Base-by-base conservation (phyloP, 495 filamentous ascomycete genomes). In the Neurospora sp. region DNA sequence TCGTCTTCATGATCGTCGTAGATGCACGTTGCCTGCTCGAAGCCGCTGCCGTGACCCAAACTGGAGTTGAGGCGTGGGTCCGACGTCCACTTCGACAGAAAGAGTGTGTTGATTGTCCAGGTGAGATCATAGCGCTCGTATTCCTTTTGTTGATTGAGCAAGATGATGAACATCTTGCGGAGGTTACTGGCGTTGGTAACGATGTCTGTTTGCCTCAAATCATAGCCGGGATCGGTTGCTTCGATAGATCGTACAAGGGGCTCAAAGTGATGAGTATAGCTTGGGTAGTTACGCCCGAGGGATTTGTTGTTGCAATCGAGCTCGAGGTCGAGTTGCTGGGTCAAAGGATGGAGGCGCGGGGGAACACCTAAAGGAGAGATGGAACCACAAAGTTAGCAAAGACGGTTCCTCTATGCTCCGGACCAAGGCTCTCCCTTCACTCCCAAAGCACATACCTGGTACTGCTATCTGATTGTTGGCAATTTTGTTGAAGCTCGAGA, bases 401-500 rank as follows among this genome's bases (percentile, higher is more conserved):
- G 35, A 12, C 27, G 3, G 5, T 31, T n/a, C 16, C 7, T 73
- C 6, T 68, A 18, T 48, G 4, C 69, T 53, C 70, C 44, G 3
- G 39, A 6, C 46, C 40, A n/a, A 10, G 18, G 35, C 37, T 41
- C 12, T n/a, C 14, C 14, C 18, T 14, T 18, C 18, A 20, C 8
- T 16, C 22, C 16, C 1, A 61, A n/a, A 11, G 10, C 11, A 75
- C 71, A 5, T 22, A 79, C 78, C 78, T 16, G 78, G 78, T 8
- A 79, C 74, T 11, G 71, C 75, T 40, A 79, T 78, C n/a, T 77
- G 74, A 9, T 46, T 70, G 41, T 77, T 70, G 1, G 39, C 3
- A 11, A 77, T 46, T 39, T 76, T 78, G 73, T 78, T 79, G 72
- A 78, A 79, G 39, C 78, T 79, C 5, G 76, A 70, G 1, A 79